Conservation (phyloP, 148 eudicot genomes). For the Nepenthes gracilis region DNA sequence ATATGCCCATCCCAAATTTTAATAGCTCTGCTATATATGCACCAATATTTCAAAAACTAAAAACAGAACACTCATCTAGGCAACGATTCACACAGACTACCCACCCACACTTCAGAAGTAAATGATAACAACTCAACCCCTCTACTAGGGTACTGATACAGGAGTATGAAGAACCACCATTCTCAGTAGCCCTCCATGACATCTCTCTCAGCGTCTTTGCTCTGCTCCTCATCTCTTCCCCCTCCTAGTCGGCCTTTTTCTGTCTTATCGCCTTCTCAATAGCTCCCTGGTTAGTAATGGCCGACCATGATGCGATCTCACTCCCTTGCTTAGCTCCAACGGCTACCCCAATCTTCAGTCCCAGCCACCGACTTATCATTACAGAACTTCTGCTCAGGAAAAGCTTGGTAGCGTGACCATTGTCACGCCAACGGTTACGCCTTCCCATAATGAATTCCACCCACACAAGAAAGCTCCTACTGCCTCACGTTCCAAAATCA, state of each 20-base stretch:
- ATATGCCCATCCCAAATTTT: too few species aligned
- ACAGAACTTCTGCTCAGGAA: conserved; percentile 23
- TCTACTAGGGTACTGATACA: conserved; percentile 5
- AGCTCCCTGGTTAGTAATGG: background rate
- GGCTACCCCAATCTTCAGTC: conserved; percentile 20
- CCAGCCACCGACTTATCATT: conserved; percentile 19
- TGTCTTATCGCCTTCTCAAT: conserved; percentile 18
- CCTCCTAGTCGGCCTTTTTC: conserved; percentile 23
- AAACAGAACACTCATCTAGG: too few species aligned
- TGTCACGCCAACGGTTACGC: conserved; percentile 21
- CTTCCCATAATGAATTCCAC: conserved; percentile 36
- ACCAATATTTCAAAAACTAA: too few species aligned
- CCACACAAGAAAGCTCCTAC: conserved; percentile 33
- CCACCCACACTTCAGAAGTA: too few species aligned
- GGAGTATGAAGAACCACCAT: conserved; percentile 23
- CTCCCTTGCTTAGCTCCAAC: conserved; percentile 21
- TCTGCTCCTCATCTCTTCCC: conserved; percentile 18
- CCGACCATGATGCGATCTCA: background rate
- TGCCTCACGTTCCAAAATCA: conserved; percentile 28
- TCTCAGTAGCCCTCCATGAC: conserved; percentile 22
- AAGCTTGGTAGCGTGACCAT: conserved; percentile 20
- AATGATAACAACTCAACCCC: background rate
- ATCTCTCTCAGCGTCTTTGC: conserved; percentile 14
- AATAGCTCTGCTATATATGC: too few species aligned
- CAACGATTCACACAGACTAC: too few species aligned